Evolutionary conservation across 352 stramenopile genomes (phyloP).

Genomic region (Pythium plurisporium): DNA sequence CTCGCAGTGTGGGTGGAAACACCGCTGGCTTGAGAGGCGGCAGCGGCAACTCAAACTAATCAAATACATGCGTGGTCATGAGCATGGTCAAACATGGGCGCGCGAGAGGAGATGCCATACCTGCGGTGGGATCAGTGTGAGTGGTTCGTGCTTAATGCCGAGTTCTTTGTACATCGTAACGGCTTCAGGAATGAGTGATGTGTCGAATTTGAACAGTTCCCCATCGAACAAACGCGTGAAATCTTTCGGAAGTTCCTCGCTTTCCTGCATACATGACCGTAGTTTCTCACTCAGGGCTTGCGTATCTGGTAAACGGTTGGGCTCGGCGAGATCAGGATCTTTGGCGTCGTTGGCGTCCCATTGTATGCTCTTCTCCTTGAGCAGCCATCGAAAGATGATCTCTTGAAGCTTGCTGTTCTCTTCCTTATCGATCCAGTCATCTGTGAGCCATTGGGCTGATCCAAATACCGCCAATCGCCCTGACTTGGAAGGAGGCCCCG

Average conservation of each 20-base stretch:
- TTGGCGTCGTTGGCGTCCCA: slow-evolving; percentile 66
- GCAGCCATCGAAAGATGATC: slow-evolving; percentile 91
- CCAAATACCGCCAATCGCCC: slow-evolving; percentile 87
- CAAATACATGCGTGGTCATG: not conserved
- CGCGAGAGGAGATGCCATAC: too few species aligned
- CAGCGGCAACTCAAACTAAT: slow-evolving; percentile 91
- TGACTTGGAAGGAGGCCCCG: slow-evolving; percentile 52
- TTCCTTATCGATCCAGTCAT: slow-evolving; percentile 95
- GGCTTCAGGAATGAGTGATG: slow-evolving; percentile 92
- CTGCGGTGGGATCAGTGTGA: slow-evolving; percentile 92
- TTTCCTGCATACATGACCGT: slow-evolving; percentile 94
- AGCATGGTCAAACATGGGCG: not conserved
- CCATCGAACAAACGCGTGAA: slow-evolving; percentile 94
- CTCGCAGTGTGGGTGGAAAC: slow-evolving; percentile 90
- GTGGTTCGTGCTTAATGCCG: slow-evolving; percentile 93
- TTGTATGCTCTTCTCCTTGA: slow-evolving; percentile 77
- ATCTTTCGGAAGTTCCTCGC: slow-evolving; percentile 92
- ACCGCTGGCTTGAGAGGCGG: slow-evolving; percentile 91
- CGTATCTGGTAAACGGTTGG: slow-evolving; percentile 91
- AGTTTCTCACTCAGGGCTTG: slow-evolving; percentile 90
- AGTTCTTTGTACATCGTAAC: slow-evolving; percentile 90
- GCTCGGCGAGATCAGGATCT: slow-evolving; percentile 86
- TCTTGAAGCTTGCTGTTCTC: slow-evolving; percentile 92
- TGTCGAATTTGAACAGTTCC: slow-evolving; percentile 93
- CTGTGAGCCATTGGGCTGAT: slow-evolving; percentile 91